phyloP scores from a whole-genome alignment of 768 basidiomycete species.

The Lactarius evosmus region DNA sequence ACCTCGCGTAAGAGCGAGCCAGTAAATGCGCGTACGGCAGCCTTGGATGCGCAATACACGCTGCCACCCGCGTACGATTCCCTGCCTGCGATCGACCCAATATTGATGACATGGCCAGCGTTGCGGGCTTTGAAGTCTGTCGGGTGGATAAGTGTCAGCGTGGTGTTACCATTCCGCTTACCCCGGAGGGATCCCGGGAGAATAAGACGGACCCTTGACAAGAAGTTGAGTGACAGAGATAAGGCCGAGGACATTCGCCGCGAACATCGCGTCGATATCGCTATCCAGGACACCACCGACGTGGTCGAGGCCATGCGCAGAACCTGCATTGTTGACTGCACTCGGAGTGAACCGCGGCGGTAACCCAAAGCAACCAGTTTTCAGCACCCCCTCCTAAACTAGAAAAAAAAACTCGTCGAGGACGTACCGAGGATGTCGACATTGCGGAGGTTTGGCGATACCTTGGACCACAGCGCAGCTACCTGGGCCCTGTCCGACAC shows the following conservation, averaged over 20 bases:
- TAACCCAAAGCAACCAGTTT: neutral
- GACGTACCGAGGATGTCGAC: conserved; percentile 82
- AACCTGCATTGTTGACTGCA: conserved; percentile 77
- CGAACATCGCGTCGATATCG: conserved; percentile 66
- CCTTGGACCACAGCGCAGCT: conserved; percentile 62
- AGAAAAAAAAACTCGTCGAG: too few relatives aligned
- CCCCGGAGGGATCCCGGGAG: conserved; percentile 38
- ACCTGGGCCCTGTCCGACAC: conserved; percentile 75
- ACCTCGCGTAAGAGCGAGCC: conserved; percentile 79
- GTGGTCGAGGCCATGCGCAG: conserved; percentile 82
- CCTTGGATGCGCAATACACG: conserved; percentile 91
- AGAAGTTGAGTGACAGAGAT: conserved; percentile 76
- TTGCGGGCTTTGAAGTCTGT: conserved; percentile 38
- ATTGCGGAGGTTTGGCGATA: conserved; percentile 64
- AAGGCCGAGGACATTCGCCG: conserved; percentile 69
- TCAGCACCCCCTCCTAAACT: neutral
- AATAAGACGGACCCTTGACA: conserved; percentile 37
- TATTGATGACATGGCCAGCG: conserved; percentile 87
- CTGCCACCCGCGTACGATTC: conserved; percentile 82
- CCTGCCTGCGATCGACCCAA: conserved; percentile 83
- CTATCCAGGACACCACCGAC: conserved; percentile 76
- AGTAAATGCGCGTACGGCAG: conserved; percentile 84
- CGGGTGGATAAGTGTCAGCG: conserved; percentile 34
- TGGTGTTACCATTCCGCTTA: neutral
- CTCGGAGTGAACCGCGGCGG: neutral